A percentile compares a stretch with the other conserved stretches of the same genome.
phyloP scores from a whole-genome alignment of 1,284 basidiomycete genomes.

The Schizophyllum commune region DNA sequence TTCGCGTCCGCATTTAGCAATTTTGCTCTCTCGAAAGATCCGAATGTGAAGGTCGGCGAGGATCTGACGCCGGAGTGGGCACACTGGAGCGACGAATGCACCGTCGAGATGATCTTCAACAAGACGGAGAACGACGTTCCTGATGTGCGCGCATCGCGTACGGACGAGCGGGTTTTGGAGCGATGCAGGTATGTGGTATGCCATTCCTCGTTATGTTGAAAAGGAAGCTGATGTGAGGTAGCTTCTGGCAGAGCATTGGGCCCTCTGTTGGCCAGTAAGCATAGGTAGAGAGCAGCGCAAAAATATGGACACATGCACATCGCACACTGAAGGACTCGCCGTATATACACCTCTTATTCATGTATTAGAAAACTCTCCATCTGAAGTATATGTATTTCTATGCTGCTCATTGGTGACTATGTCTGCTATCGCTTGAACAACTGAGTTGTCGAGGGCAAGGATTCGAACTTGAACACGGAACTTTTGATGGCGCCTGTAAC shows the following conservation, averaged over 20 bases:
- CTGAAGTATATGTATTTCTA: no score
- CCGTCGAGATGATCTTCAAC: slow-evolving; percentile 17
- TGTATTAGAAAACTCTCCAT: no score
- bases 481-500: no score
- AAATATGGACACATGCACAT: no score
- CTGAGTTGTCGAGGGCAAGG: no score
- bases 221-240: neutral
- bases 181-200: neutral
- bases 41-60: slow-evolving; percentile 14
- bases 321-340: no score
- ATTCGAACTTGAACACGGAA: no score
- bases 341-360: no score
- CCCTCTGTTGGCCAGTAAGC: neutral
- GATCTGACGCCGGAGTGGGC: slow-evolving; percentile 17
- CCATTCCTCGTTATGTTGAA: no score
- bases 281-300: no score
- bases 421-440: no score
- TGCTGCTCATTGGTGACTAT: no score
- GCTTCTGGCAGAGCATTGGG: neutral
- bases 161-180: neutral
- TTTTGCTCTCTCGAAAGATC: slow-evolving; percentile 15
- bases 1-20: slow-evolving; percentile 17
- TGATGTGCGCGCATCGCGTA: neutral
- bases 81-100: slow-evolving; percentile 1
- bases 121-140: slow-evolving; percentile 3